phyloP scores from a whole-genome alignment of 1,284 basidiomycete genomes.

The Apiotrichum laibachii region DNA sequence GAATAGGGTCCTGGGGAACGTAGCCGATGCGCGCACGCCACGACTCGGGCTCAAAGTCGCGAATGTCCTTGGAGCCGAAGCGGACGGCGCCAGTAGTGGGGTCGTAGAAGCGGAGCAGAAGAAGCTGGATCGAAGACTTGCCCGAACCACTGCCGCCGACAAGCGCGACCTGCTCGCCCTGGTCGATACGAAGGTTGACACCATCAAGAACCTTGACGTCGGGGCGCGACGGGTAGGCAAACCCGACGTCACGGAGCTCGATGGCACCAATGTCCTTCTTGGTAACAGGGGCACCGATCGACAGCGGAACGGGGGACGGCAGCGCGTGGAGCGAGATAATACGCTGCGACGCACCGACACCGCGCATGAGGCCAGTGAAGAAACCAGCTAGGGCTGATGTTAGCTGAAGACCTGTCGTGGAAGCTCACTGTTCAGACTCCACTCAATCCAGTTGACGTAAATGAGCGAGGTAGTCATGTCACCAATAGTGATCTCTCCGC shows the following conservation, averaged over 20 bases:
- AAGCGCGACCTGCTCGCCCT: constrained; percentile 53
- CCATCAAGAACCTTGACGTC: constrained; percentile 78
- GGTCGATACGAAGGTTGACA: constrained; percentile 52
- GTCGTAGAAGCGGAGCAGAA: constrained; percentile 89
- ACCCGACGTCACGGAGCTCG: constrained; percentile 69
- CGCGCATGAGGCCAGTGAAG: constrained; percentile 51
- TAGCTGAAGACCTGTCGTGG: not conserved
- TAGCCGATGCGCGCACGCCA: constrained; percentile 76
- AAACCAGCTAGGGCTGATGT: constrained; percentile 44
- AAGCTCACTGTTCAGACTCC: constrained; percentile 47
- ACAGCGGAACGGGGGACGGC: constrained; percentile 44
- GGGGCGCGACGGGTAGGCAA: constrained; percentile 88
- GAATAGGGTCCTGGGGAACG: constrained; percentile 59
- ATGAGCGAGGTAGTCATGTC: constrained; percentile 51
- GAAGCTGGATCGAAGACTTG: constrained; percentile 62
- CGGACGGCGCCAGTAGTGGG: constrained; percentile 68
- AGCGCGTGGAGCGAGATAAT: constrained; percentile 44
- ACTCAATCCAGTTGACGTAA: constrained; percentile 52
- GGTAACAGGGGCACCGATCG: constrained; percentile 36
- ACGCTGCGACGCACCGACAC: constrained; percentile 49
- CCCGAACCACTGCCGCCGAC: constrained; percentile 53
- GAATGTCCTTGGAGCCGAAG: constrained; percentile 71
- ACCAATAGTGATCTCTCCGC: constrained; percentile 46
- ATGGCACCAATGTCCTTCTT: constrained; percentile 63
- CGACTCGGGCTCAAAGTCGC: constrained; percentile 73